Percentiles rank a stretch among this genome's conserved stretches.
Conservation (phyloP, 2,329 filamentous ascomycete species). For the Stachybotrys elegans region DNA sequence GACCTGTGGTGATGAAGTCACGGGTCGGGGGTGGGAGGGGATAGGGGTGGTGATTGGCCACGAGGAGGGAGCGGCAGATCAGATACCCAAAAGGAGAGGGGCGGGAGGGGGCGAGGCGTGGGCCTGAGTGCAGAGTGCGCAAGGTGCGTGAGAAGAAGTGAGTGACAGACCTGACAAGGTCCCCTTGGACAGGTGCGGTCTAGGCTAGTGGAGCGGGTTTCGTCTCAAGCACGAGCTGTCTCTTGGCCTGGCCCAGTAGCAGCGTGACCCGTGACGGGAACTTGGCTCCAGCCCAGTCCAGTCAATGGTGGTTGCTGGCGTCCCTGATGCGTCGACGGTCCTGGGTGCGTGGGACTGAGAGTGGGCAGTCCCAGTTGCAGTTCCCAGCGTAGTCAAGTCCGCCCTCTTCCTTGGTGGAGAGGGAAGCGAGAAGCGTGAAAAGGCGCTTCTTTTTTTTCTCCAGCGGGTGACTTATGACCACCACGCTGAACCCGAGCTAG, state of each 20-base stretch:
- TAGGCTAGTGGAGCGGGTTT: not conserved
- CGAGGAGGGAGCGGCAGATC: slow-evolving; percentile 2
- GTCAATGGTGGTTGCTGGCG: too few species aligned
- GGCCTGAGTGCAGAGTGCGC: slow-evolving; percentile 2
- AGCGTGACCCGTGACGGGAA: too few species aligned
- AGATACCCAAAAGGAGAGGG: slow-evolving; percentile 2
- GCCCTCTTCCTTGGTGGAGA: too few species aligned
- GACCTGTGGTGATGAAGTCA: slow-evolving; percentile 7
- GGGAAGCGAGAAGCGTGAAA: too few species aligned
- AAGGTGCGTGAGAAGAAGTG: not conserved
- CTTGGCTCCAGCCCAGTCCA: too few species aligned
- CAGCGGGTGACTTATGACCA: too few species aligned
- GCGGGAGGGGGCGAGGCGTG: not conserved
- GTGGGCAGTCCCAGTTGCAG: too few species aligned
- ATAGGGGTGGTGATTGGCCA: not conserved
- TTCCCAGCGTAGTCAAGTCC: too few species aligned
- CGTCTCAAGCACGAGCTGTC: not conserved
- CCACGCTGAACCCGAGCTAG: too few species aligned
- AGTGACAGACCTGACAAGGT: not conserved
- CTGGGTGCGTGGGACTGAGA: too few species aligned
- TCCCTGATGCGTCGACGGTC: too few species aligned
- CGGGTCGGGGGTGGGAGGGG: slow-evolving; percentile 2
- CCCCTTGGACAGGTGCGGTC: not conserved
- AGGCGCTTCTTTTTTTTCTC: too few species aligned
- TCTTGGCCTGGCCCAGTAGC: not conserved